phyloP scores from a whole-genome alignment of 495 filamentous ascomycete species.

The Venustampulla echinocandica region DNA sequence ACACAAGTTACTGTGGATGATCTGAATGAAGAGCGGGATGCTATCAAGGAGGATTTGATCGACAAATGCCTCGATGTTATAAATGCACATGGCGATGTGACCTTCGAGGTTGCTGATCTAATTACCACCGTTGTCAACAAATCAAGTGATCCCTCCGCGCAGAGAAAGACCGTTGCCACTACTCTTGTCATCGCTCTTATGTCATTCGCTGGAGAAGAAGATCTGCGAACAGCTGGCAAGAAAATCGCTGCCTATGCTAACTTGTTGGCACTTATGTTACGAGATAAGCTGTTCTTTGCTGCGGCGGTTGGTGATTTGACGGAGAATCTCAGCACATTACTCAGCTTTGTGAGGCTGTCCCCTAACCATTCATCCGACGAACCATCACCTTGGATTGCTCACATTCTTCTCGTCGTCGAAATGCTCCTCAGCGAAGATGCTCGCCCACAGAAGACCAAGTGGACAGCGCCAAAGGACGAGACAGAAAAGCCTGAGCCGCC shows the following conservation, averaged over 20 bases:
- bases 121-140: constrained; percentile 70
- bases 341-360: constrained; percentile 73
- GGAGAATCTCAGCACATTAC: constrained; percentile 64
- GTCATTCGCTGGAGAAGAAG: constrained; percentile 68
- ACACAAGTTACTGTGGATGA: constrained; percentile 59
- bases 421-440: constrained; percentile 80
- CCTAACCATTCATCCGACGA: constrained; percentile 59
- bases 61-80: constrained; percentile 86
- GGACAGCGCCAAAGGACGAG: constrained; percentile 53
- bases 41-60: constrained; percentile 67
- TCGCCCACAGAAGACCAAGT: constrained; percentile 65
- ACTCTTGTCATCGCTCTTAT: constrained; percentile 81
- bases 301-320: constrained; percentile 67
- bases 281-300: constrained; percentile 71
- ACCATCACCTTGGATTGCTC: constrained; percentile 82
- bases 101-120: constrained; percentile 84
- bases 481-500: constrained; percentile 45
- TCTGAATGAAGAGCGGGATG: constrained; percentile 66
- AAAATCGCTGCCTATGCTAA: constrained; percentile 92
- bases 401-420: constrained; percentile 83
- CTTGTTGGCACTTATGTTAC: constrained; percentile 78
- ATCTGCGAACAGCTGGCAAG: constrained; percentile 59
- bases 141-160: constrained; percentile 50
- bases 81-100: constrained; percentile 76
- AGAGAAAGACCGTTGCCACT: constrained; percentile 67